Evolutionary conservation across 2,329 filamentous ascomycete genomes (phyloP).

Genomic region (Hypoxylon sp.): DNA sequence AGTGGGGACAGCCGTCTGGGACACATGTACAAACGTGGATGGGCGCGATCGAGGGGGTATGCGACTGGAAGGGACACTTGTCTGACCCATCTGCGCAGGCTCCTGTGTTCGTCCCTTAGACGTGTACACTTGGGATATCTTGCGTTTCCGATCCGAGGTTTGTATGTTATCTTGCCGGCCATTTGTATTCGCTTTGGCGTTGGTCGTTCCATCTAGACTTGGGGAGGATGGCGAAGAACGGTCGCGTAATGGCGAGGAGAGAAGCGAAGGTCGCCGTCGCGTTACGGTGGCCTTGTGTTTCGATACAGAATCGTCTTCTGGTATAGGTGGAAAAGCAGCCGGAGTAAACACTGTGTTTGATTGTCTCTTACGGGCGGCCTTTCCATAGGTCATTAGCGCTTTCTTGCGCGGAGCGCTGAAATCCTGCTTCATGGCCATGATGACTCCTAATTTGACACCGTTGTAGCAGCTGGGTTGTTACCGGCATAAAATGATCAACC

Average conservation of each 20-base stretch:
- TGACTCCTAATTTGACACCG: conserved; percentile 24
- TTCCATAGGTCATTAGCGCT: conserved; percentile 52
- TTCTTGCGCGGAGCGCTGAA: conserved; percentile 50
- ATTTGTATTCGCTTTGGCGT: conserved; percentile 30
- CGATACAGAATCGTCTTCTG: conserved; percentile 50
- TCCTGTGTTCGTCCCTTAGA: conserved; percentile 47
- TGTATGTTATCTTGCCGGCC: conserved; percentile 30
- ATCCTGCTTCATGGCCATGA: conserved; percentile 50
- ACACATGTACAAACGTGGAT: conserved; percentile 35
- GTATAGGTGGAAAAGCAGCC: conserved; percentile 50
- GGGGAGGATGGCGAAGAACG: conserved; percentile 37
- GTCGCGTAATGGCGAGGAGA: conserved; percentile 44
- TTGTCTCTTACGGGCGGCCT: conserved; percentile 48
- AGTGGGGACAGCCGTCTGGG: conserved; percentile 20
- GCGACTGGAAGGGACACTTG: conserved; percentile 33
- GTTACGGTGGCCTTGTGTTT: conserved; percentile 45
- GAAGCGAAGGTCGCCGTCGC: conserved; percentile 40
- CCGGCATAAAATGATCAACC: conserved; percentile 22
- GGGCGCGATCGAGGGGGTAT: conserved; percentile 47
- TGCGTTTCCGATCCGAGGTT: conserved; percentile 51
- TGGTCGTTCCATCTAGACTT: conserved; percentile 28
- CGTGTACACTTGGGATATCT: conserved; percentile 51
- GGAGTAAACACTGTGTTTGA: conserved; percentile 49
- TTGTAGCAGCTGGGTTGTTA: conserved; percentile 20
- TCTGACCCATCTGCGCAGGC: conserved; percentile 35